These are phyloP conservation scores for Boletus patriciae DNA, from an alignment of 768 basidiomycete genomes.

Conservation along the genomic window DNA sequence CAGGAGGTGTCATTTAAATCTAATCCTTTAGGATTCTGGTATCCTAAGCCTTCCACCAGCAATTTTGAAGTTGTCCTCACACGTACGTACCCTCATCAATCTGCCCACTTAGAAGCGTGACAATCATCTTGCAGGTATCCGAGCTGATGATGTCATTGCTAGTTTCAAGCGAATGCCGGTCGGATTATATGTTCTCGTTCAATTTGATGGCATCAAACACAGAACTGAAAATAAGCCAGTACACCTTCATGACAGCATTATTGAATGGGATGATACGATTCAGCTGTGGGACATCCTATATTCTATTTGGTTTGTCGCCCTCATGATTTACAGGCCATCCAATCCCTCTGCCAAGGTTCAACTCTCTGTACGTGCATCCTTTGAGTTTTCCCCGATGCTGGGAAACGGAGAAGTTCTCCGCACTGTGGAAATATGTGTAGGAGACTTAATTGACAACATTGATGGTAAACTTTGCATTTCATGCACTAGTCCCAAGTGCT, in stretches of 20 bases:
- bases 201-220: not conserved
- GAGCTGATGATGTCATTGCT: not conserved
- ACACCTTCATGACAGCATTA: not conserved
- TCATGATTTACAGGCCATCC: not conserved
- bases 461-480: not conserved
- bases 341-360: not conserved
- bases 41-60: too few species aligned
- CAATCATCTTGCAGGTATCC: constrained; percentile 3
- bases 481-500: not conserved
- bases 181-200: constrained; percentile 8
- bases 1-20: too few species aligned
- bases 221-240: not conserved
- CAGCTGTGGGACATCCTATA: not conserved
- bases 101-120: not conserved
- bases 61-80: not conserved
- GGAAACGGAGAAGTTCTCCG: constrained; percentile 1
- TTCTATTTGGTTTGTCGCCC: too few species aligned
- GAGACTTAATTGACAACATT: not conserved
- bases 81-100: not conserved
- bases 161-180: constrained; percentile 6
- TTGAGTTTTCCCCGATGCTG: constrained; percentile 2
- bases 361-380: not conserved
- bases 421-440: not conserved
- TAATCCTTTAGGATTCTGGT: too few species aligned
- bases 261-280: not conserved